Conservation (phyloP, 768 basidiomycete genomes). For the Suillus ampliporus region DNA sequence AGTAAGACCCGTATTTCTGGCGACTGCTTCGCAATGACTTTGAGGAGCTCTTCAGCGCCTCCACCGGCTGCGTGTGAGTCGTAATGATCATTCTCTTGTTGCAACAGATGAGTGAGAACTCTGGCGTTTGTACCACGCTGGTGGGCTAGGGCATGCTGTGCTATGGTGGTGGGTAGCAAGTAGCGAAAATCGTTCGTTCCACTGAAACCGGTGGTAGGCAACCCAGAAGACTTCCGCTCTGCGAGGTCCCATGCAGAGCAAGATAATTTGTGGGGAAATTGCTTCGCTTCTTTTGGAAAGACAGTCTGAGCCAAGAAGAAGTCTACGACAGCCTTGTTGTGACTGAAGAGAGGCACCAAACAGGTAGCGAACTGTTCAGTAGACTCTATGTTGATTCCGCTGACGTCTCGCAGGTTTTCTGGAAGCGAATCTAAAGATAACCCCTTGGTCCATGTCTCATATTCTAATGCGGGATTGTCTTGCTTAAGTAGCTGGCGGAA, state of each 20-base stretch:
- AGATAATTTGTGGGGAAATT: conserved; percentile 52
- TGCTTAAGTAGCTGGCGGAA: conserved; percentile 46
- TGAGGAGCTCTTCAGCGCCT: conserved; percentile 31
- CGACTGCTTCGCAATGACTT: conserved; percentile 34
- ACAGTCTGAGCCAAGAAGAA: conserved; percentile 54
- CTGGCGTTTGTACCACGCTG: conserved; percentile 51
- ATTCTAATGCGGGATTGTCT: conserved; percentile 48
- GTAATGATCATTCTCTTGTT: conserved; percentile 47
- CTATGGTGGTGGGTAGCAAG: conserved; percentile 23
- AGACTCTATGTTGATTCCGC: conserved; percentile 50
- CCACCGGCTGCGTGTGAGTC: conserved; percentile 21
- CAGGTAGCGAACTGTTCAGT: conserved; percentile 29
- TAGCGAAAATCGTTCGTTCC: conserved; percentile 59
- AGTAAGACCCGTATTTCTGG: conserved; percentile 50
- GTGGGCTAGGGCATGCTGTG: conserved; percentile 37
- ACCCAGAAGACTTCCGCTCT: conserved; percentile 32
- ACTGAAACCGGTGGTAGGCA: conserved; percentile 55
- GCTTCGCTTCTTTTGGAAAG: conserved; percentile 55
- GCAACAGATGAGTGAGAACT: conserved; percentile 33
- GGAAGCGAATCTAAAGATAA: conserved; percentile 31
- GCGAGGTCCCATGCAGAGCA: conserved; percentile 62
- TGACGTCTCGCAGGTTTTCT: conserved; percentile 32
- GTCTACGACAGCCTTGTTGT: conserved; percentile 46
- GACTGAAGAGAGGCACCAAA: conserved; percentile 42
- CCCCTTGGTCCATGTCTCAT: conserved; percentile 44